Evolutionary conservation across 106 monocot genomes (phyloP).

Genomic region (Platanthera zijinensis): DNA sequence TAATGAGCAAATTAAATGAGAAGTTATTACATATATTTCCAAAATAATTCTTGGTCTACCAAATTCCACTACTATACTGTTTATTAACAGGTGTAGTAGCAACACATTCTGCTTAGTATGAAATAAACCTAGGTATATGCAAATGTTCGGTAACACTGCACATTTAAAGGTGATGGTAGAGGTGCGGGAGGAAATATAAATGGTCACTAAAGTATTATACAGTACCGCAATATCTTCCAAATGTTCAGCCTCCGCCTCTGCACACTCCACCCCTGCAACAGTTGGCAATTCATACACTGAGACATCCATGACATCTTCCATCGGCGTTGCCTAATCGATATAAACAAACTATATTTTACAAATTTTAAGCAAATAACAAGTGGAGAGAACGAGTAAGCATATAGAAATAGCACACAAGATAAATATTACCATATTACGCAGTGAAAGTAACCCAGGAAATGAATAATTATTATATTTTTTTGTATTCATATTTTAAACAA

Average conservation of each 20-base stretch:
- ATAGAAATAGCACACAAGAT: no score
- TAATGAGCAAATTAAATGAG: not conserved
- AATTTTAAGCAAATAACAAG: not conserved
- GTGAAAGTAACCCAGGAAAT: no score
- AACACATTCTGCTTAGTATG: not conserved
- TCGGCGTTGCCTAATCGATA: not conserved
- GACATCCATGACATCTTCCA: not conserved
- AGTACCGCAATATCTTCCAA: conserved; percentile 1
- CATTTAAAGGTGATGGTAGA: not conserved
- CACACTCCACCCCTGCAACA: not conserved
- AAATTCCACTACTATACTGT: not conserved
- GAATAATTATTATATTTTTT: no score
- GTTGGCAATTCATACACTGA: not conserved
- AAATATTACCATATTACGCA: no score
- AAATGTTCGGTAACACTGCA: not conserved
- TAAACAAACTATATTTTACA: not conserved
- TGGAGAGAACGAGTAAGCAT: no score
- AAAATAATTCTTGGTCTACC: not conserved
- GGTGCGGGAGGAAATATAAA: not conserved
- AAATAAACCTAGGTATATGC: not conserved
- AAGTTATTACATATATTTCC: not conserved
- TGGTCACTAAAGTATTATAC: not conserved
- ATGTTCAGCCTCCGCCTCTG: not conserved
- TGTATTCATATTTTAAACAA: no score
- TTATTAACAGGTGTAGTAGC: not conserved